Evolutionary conservation across 176 grass and related monocot genomes (phyloP), one percentile per base, ranked within the genome.

Genomic region (Carex pumila): DNA sequence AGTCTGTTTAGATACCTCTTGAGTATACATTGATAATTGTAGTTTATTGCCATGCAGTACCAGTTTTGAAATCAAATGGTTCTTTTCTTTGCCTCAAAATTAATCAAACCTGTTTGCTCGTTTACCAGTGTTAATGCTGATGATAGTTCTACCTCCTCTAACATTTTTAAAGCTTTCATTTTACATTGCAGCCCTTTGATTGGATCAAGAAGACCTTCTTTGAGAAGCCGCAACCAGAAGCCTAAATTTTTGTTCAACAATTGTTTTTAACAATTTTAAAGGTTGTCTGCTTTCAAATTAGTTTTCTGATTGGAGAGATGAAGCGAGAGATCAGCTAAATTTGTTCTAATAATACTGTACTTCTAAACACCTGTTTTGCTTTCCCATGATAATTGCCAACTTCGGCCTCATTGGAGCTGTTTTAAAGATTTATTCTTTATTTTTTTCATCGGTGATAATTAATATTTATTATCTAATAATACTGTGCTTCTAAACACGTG

Each of bases 181-280:
- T 74, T 82, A 1, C 41, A 77, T 58, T 90, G 86, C 90, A 94
- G 92, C 92, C 92, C 84, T 94, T 94, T 50, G 92, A 68, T 57
- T 94, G 84, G 86, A 94, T 94, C 79, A 94, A 92, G 92, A 94
- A 92, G 78, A 94, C 90, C 70, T 92, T 94, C 86, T 90, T 92
- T 0, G 84, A 92, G 85, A 94, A 92, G 80, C 90, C 92, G 0
- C 83, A 92, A 86, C 84, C 86, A 76, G 92, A 92, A 68, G 90
- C 92, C 75, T 94, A 61, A 89, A 57, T 73, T 58, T 65, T 22
- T 53, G 58, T 63, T n/a, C 19, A 63, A 49, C 59, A 21, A 25
- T 47, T 18, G 58, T 60, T 81, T 79, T 61, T 63, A 47, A 83
- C 45, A 63, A 31, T 55, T 83, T 67, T 34, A 29, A 17, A 36